Evolutionary conservation across 352 stramenopile genomes (phyloP), one percentile per base, ranked within the genome.

Genomic region (Pythium sukuiense): DNA sequence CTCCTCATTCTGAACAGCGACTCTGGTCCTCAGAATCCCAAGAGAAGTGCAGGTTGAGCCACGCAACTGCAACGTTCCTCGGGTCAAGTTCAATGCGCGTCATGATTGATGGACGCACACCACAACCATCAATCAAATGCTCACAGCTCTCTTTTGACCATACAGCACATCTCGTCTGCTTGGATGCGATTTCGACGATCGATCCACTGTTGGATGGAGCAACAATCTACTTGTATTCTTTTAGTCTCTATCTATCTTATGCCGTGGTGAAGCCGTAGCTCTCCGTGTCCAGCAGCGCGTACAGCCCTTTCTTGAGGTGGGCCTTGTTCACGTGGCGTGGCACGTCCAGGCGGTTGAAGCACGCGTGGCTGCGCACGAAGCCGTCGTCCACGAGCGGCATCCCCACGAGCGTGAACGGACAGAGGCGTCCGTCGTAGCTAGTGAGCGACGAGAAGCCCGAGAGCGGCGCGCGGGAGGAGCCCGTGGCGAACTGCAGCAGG

Each of bases 281-380:
- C 35, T 88, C 79, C n/a, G 72, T 84, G 29, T 84, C 74, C 13
- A 89, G 50, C 29, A 73, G 62, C 37, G 72, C 76, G 52, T 81
- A 77, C 12, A 90, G 65, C 0, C 83, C 71, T 11, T 67, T 76
- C 41, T 76, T 73, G 16, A 90, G 63, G 50, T 98, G 88, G 9
- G 85, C 73, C 60, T 88, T 94, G 9, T 80, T 83, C 20, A 93
- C 88, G 73, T 98, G 97, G 52, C 98, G 67, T 20, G 96, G 96
- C n/a, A 99, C 72, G 72, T 99, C 97, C 65, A 99, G 93, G 2
- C 83, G 86, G 53, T 94, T 94, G 61, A 92, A 94, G 61, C 86
- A 94, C 37, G 86, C 80, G 58, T 94, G 86, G 45, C 81, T 90
- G n/a, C 74, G 85, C 56, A 92, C 83, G 61, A 84, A 88, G 7